Conservation (phyloP, 148 eudicot genomes). For the Nepenthes mirabilis region DNA sequence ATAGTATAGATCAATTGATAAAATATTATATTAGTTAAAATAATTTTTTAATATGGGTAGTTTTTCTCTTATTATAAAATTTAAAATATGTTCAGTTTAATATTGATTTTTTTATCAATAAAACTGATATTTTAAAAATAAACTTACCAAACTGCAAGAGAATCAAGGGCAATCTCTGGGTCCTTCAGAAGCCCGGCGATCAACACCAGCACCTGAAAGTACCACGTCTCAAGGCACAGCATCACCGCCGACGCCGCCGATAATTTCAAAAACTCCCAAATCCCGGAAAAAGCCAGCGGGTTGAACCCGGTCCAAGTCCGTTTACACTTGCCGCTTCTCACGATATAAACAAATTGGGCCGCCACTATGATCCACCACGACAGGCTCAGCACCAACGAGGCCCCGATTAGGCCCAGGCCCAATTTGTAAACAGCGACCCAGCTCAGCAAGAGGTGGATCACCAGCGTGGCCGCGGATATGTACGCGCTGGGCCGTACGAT, state of each 20-base stretch:
- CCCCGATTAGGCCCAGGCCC: conserved; percentile 36
- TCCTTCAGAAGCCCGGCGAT: too few species aligned
- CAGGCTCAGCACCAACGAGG: conserved; percentile 30
- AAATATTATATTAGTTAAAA: too few species aligned
- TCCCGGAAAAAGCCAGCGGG: conserved; percentile 29
- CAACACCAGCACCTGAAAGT: too few species aligned
- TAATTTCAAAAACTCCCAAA: conserved; percentile 28
- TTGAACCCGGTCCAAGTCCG: conserved; percentile 41
- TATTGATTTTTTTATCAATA: too few species aligned
- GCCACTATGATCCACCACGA: conserved; percentile 52
- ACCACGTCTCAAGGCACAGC: conserved; percentile 34
- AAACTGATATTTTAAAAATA: too few species aligned
- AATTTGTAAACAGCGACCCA: conserved; percentile 27
- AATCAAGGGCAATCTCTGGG: too few species aligned
- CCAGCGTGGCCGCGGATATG: conserved; percentile 26
- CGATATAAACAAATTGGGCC: conserved; percentile 31
- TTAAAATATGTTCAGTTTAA: too few species aligned
- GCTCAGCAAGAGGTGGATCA: conserved; percentile 17
- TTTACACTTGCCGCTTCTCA: conserved; percentile 22
- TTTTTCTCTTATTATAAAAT: too few species aligned
- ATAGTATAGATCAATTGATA: too few species aligned
- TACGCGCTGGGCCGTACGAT: conserved; percentile 32
- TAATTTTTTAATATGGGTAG: too few species aligned
- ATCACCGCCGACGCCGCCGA: conserved; percentile 45
- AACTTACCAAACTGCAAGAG: too few species aligned